phyloP scores from a whole-genome alignment of 805 yeast genomes.

The Clavispora phyllophila region DNA sequence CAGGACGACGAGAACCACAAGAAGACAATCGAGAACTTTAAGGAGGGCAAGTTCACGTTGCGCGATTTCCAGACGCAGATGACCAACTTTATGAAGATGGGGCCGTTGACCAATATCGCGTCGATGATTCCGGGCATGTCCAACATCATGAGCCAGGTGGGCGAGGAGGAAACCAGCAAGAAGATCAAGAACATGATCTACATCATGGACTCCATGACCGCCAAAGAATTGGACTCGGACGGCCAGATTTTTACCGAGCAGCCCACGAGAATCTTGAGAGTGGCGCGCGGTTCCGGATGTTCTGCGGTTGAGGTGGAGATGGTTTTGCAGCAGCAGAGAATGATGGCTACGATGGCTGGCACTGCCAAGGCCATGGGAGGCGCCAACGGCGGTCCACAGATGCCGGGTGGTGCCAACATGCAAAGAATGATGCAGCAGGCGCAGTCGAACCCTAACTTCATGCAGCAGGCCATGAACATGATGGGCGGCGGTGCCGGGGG shows the following conservation, averaged over 20 bases:
- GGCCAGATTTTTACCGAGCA: constrained; percentile 74
- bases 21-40: constrained; percentile 85
- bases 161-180: constrained; percentile 87
- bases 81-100: constrained; percentile 95
- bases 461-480: constrained; percentile 63
- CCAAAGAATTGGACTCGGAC: constrained; percentile 83
- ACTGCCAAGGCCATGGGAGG: constrained; percentile 52
- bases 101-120: constrained; percentile 90
- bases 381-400: constrained; percentile 33
- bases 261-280: constrained; percentile 82
- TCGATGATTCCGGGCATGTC: constrained; percentile 92
- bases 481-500: constrained; percentile 47
- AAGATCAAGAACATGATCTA: constrained; percentile 83
- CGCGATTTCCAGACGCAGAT: constrained; percentile 90
- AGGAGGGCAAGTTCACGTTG: constrained; percentile 90
- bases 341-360: constrained; percentile 93
- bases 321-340: constrained; percentile 82
- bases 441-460: constrained; percentile 44
- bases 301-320: constrained; percentile 89
- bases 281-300: constrained; percentile 93
- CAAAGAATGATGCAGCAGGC: constrained; percentile 54
- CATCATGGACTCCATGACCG: constrained; percentile 94
- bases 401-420: constrained; percentile 37
- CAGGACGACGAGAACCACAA: constrained; percentile 65
- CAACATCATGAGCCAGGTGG: constrained; percentile 76